Conservation (phyloP, 495 filamentous ascomycete species). For the Ascodesmis nigricans region DNA sequence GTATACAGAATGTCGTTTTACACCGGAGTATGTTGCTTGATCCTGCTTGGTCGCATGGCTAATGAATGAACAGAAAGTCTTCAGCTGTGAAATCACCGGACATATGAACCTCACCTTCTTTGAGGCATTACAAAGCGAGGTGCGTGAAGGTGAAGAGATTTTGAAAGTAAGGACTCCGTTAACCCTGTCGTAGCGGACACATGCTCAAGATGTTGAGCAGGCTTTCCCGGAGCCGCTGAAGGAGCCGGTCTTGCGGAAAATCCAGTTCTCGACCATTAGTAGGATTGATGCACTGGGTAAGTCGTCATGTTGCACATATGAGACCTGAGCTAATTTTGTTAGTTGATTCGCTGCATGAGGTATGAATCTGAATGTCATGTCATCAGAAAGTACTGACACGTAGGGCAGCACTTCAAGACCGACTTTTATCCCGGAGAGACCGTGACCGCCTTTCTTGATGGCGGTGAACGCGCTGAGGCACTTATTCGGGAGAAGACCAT, state of each 20-base stretch:
- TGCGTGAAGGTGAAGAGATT: constrained; percentile 27
- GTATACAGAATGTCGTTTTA: constrained; percentile 9
- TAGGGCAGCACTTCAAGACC: constrained; percentile 66
- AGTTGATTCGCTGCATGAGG: constrained; percentile 50
- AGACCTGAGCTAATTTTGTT: constrained; percentile 15
- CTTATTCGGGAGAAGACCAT: constrained; percentile 71
- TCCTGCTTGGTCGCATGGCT: constrained; percentile 9
- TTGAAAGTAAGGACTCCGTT: too few relatives aligned
- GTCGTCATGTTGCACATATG: constrained; percentile 12
- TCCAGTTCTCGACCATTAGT: constrained; percentile 78
- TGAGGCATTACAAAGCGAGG: constrained; percentile 81
- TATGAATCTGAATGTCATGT: too few relatives aligned
- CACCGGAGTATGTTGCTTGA: background rate
- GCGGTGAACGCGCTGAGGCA: constrained; percentile 51
- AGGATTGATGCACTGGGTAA: constrained; percentile 74
- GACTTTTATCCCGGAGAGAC: constrained; percentile 87
- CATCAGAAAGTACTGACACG: background rate
- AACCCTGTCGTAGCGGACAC: constrained; percentile 68
- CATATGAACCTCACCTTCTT: constrained; percentile 88
- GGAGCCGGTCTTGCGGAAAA: constrained; percentile 66
- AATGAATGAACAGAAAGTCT: constrained; percentile 39
- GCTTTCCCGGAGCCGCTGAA: constrained; percentile 80
- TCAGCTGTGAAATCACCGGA: constrained; percentile 87
- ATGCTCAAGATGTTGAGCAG: constrained; percentile 71
- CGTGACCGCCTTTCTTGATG: constrained; percentile 48